These are phyloP conservation scores for Asterella californica DNA, from an alignment of 225 moss, liverwort and hornwort genomes.

Conservation along the genomic window DNA sequence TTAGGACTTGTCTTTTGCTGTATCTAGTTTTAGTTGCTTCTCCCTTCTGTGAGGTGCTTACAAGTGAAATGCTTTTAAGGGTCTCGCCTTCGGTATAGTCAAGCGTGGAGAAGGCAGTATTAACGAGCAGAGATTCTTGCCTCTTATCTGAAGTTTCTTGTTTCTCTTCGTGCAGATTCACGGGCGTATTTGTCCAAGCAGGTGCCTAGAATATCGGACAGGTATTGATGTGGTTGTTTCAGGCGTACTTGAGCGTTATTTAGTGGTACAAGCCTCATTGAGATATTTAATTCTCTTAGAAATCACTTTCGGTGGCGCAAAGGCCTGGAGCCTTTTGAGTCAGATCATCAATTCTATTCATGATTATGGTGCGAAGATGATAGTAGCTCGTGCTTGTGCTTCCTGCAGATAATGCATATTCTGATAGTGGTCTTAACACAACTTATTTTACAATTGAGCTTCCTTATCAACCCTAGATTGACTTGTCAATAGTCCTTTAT, in stretches of 20 bases:
- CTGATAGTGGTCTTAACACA: background rate
- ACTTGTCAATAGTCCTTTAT: background rate
- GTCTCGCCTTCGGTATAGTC: background rate
- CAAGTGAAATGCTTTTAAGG: background rate
- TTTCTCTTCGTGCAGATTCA: constrained; percentile 13
- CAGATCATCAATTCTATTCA: constrained; percentile 14
- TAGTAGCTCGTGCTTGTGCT: background rate
- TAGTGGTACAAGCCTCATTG: constrained; percentile 9
- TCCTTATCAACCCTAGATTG: background rate
- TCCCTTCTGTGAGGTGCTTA: background rate
- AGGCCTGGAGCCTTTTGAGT: background rate
- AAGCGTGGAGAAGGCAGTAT: background rate
- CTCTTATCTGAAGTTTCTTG: background rate
- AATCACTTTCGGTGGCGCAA: background rate
- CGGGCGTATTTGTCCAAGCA: background rate
- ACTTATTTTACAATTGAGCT: background rate
- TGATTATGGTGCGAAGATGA: constrained; percentile 19
- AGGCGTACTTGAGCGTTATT: constrained; percentile 15
- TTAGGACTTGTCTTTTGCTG: background rate
- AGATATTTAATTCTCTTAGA: constrained; percentile 6
- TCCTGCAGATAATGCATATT: constrained; percentile 11
- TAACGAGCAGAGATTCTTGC: background rate
- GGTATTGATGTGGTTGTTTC: constrained; percentile 15
- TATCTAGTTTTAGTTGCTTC: background rate
- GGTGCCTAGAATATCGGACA: constrained; percentile 1